Percentiles rank a stretch among this genome's conserved stretches.
These are phyloP conservation scores for Salix brachista DNA, from an alignment of 345 rosid species.

Conservation along the genomic window DNA sequence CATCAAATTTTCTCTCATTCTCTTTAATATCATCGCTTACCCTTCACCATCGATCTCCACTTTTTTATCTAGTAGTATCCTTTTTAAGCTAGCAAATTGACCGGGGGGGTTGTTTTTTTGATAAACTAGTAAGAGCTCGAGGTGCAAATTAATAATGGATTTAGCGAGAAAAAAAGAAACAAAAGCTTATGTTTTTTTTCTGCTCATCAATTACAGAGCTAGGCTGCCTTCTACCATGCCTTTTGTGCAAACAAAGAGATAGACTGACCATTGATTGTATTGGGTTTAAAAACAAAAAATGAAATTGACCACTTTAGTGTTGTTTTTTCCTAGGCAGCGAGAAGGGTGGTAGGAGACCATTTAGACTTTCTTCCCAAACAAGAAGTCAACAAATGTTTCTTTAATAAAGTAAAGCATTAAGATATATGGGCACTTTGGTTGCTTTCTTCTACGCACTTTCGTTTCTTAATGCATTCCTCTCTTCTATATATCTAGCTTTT, in stretches of 20 bases:
- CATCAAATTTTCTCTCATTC: no score
- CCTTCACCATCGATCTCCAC: no score
- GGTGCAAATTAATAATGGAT: no score
- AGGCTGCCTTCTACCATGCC: no score
- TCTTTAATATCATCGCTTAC: no score
- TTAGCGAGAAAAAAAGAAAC: background rate
- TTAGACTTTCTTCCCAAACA: background rate
- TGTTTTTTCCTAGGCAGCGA: background rate
- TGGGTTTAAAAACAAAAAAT: no score
- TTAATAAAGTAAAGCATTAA: conserved; percentile 28
- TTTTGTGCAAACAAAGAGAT: no score
- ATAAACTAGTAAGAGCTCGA: no score
- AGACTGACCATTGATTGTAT: background rate
- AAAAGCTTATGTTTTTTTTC: background rate
- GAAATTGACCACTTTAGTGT: background rate
- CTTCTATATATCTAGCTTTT: background rate
- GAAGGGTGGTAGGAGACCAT: conserved; percentile 1
- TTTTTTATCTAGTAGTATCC: no score
- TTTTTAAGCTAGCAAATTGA: no score
- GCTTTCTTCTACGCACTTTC: conserved; percentile 19
- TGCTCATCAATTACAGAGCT: background rate
- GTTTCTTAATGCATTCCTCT: background rate
- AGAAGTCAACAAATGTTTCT: conserved; percentile 16
- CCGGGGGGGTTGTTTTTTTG: no score
- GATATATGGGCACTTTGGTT: conserved; percentile 17